Base-by-base conservation (phyloP, 2,329 filamentous ascomycete genomes). In the Rachicladosporium sp. region DNA sequence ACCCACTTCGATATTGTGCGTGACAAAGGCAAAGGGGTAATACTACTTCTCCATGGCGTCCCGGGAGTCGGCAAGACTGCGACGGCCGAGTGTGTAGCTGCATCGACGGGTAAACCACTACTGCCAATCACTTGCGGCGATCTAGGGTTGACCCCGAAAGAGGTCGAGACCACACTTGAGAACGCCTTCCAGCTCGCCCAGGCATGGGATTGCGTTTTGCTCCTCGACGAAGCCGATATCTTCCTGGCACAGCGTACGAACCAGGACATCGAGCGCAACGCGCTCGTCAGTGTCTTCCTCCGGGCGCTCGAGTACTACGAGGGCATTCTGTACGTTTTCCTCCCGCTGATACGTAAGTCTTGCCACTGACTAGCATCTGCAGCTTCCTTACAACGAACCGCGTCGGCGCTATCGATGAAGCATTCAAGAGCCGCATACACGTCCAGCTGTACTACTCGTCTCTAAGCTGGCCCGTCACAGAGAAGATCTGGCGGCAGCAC, bases 211-310 rank as follows among this genome's bases (percentile, higher is more conserved):
- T 69, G 68, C 10, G 60, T 74, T 9, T 63, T 74, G 7, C 61
- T 76, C 3, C 61, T 76, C 7, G 72, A 76, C 49, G 73, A 77
- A 52, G 71, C 70, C 2, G 73, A 76, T 38, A 69, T 76, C n/a
- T 76, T 72, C 54, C 66, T 77, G 6, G 70, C 75, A 52, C 56
- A 63, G 35, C 70, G 73, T 3, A 55, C 50, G 3, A 40, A 49
- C 10, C 49, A 54, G 38, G 52, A 55, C 35, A n/a, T 43, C 27
- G 30, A 36, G 30, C 41, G 40, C 4, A 62, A 61, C 45, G 55
- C 54, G 27, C 50, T 62, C 12, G 59, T 63, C 4, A 55, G 57
- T 30, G 56, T 54, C 38, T 62, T 60, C 45, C 42, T 54, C 4
- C 42, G 48, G 2, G 41, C 35, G 6, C 36, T 54, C 10, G 50